A percentile compares a stretch with the other conserved stretches of the same genome.
Evolutionary conservation across 192 early-diverging fungal genomes (phyloP).

Genomic region (Podochytrium sp.): DNA sequence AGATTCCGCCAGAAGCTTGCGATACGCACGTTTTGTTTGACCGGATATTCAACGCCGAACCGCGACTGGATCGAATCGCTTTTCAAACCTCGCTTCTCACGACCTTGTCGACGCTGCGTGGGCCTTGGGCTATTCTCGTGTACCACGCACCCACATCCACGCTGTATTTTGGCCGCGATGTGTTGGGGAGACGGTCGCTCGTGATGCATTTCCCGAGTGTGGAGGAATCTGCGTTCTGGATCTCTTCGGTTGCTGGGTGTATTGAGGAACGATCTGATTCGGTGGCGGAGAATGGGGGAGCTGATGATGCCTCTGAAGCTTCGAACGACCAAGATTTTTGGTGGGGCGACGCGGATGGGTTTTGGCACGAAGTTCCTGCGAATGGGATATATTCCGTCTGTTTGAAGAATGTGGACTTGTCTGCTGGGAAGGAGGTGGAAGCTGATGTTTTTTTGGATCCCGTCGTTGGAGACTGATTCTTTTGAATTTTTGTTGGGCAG

Average conservation of each 20-base stretch:
- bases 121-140: conserved; percentile 83
- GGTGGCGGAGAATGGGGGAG: background rate
- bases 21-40: conserved; percentile 61
- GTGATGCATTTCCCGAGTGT: conserved; percentile 57
- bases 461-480: background rate
- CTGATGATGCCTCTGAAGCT: conserved; percentile 5
- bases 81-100: conserved; percentile 34
- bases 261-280: background rate
- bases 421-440: conserved; percentile 10
- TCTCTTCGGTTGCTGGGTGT: conserved; percentile 34
- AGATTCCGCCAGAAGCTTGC: conserved; percentile 48
- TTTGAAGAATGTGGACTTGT: conserved; percentile 7
- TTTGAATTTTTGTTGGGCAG: background rate
- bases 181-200: conserved; percentile 81
- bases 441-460: background rate
- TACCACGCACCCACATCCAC: conserved; percentile 33
- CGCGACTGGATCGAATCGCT: conserved; percentile 9
- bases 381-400: conserved; percentile 68
- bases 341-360: conserved; percentile 30
- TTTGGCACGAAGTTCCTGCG: conserved; percentile 79
- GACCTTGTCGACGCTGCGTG: conserved; percentile 63
- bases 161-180: conserved; percentile 87
- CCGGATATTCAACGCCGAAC: conserved; percentile 33
- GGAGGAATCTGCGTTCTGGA: conserved; percentile 12
- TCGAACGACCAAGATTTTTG: conserved; percentile 17